Conservation (phyloP, 1,139 yeast genomes). For the Keqinozyma sinolaborantium region DNA sequence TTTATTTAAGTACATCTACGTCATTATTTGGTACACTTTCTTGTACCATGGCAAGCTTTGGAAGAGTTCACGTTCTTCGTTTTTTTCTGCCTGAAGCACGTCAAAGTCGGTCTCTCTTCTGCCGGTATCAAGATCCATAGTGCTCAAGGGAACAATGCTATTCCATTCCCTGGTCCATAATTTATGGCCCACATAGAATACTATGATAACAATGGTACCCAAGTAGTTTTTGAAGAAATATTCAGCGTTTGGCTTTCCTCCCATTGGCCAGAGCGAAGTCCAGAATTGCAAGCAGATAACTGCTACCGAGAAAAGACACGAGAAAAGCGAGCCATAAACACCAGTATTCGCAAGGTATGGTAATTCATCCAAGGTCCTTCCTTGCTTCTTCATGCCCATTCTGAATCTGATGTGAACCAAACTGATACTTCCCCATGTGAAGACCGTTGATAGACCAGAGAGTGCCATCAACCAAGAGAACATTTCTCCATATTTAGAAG, state of each 20-base stretch:
- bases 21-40: constrained; percentile 2
- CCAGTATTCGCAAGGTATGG: constrained; percentile 40
- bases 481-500: constrained; percentile 31
- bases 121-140: constrained; percentile 39
- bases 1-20: constrained; percentile 2
- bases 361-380: constrained; percentile 27
- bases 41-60: constrained; percentile 14
- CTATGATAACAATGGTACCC: constrained; percentile 58
- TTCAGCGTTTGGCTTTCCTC: constrained; percentile 25
- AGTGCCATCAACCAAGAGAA: constrained; percentile 41
- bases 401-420: constrained; percentile 39
- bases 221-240: constrained; percentile 59
- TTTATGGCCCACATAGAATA: constrained; percentile 51
- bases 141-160: constrained; percentile 22
- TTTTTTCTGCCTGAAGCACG: constrained; percentile 31
- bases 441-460: constrained; percentile 39
- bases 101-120: constrained; percentile 37
- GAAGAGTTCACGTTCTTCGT: constrained; percentile 26
- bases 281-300: constrained; percentile 41
- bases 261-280: constrained; percentile 38
- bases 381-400: constrained; percentile 29
- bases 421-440: constrained; percentile 41
- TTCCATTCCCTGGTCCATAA: constrained; percentile 26
- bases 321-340: constrained; percentile 33
- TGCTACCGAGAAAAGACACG: constrained; percentile 24